phyloP scores from a whole-genome alignment of 108 stramenopile species.

The Skeletonema menzelii region DNA sequence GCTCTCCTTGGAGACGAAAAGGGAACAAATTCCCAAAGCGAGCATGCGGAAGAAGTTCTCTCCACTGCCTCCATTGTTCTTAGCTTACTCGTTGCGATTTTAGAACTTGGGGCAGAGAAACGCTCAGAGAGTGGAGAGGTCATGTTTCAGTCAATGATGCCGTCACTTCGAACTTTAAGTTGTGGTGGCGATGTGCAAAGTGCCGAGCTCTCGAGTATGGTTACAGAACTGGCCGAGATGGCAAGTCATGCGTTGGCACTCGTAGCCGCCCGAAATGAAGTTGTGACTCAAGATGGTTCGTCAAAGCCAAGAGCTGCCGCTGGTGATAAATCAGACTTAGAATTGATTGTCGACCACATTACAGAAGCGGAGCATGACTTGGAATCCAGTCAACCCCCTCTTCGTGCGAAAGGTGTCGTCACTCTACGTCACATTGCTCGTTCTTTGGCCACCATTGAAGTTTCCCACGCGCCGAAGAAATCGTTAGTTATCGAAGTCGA shows the following conservation, averaged over 20 bases:
- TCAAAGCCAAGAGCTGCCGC: background rate
- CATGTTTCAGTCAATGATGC: conserved; percentile 49
- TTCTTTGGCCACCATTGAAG: conserved; percentile 29
- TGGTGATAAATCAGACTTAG: conserved; percentile 4
- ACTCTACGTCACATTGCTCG: conserved; percentile 66
- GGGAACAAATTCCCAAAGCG: background rate
- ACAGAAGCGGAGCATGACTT: conserved; percentile 57
- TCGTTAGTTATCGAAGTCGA: conserved; percentile 18
- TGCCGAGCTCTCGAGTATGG: conserved; percentile 10
- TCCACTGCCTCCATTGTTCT: conserved; percentile 68
- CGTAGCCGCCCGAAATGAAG: conserved; percentile 51
- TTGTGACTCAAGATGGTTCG: background rate
- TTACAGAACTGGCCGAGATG: conserved; percentile 72
- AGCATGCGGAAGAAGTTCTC: conserved; percentile 36
- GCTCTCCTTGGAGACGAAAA: background rate
- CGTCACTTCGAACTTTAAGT: conserved; percentile 44
- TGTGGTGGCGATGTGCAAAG: conserved; percentile 6
- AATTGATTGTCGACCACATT: conserved; percentile 32
- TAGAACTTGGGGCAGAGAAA: conserved; percentile 69
- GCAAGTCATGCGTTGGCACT: conserved; percentile 79
- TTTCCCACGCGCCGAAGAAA: conserved; percentile 4
- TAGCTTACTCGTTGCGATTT: conserved; percentile 70
- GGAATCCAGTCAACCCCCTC: conserved; percentile 67
- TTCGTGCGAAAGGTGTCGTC: conserved; percentile 77
- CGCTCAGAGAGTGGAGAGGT: conserved; percentile 60